phyloP scores from a whole-genome alignment of 2,329 filamentous ascomycete genomes.

The Dothidotthia symphoricarpi region DNA sequence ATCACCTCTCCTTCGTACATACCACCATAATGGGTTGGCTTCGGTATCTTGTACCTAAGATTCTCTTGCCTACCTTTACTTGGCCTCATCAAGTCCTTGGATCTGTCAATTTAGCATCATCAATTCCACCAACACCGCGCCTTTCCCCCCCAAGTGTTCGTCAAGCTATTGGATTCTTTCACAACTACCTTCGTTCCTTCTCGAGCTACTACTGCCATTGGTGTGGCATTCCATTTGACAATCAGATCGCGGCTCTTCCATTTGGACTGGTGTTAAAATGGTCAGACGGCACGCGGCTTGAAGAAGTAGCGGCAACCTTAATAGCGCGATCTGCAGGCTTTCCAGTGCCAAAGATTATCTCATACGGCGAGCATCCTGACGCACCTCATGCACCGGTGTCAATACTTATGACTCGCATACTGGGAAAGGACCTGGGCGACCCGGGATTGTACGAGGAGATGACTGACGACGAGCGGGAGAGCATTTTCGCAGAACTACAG shows the following conservation, averaged over 20 bases:
- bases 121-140: neutral
- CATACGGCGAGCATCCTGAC: slow-evolving; percentile 17
- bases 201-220: slow-evolving; percentile 10
- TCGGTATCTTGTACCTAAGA: neutral
- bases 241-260: slow-evolving; percentile 13
- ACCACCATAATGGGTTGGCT: slow-evolving; percentile 1
- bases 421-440: slow-evolving; percentile 33
- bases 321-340: slow-evolving; percentile 15
- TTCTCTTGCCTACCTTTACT: slow-evolving; percentile 1
- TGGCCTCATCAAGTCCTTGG: slow-evolving; percentile 1
- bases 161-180: neutral
- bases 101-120: neutral
- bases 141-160: slow-evolving; percentile 1
- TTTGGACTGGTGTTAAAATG: slow-evolving; percentile 20
- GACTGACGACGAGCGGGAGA: slow-evolving; percentile 27
- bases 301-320: slow-evolving; percentile 17
- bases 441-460: slow-evolving; percentile 29
- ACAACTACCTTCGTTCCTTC: neutral
- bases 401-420: slow-evolving; percentile 41
- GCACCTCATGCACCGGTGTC: slow-evolving; percentile 11
- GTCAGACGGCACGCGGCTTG: slow-evolving; percentile 18
- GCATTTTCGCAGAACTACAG: slow-evolving; percentile 39
- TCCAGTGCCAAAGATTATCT: slow-evolving; percentile 19
- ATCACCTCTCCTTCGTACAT: no score
- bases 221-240: slow-evolving; percentile 15